Evolutionary conservation across 768 basidiomycete species (phyloP).

Genomic region (Tricholoma furcatifolium): DNA sequence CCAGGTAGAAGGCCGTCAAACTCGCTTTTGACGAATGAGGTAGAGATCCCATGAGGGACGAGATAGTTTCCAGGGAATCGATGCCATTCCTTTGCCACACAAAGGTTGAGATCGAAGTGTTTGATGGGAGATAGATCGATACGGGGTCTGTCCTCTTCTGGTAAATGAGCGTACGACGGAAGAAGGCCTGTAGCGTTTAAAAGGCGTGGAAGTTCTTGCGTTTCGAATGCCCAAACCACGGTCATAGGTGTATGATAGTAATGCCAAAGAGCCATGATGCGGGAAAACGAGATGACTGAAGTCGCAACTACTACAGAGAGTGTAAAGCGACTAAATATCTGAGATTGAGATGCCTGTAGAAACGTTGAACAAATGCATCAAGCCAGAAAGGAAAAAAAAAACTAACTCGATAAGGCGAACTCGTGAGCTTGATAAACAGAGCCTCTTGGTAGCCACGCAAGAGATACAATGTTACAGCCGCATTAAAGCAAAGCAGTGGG

Average conservation of each 20-base stretch:
- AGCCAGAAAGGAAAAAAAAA: neutral
- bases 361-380: neutral
- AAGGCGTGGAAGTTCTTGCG: constrained; percentile 75
- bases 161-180: constrained; percentile 37
- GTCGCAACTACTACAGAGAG: constrained; percentile 65
- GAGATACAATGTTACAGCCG: constrained; percentile 84
- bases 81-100: constrained; percentile 95
- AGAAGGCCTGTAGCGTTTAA: constrained; percentile 72
- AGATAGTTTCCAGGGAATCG: constrained; percentile 91
- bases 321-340: constrained; percentile 76
- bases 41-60: constrained; percentile 76
- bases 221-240: constrained; percentile 68
- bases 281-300: constrained; percentile 70
- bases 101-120: constrained; percentile 72
- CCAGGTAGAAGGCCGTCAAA: constrained; percentile 88
- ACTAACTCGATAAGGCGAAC: constrained; percentile 82
- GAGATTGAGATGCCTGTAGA: constrained; percentile 69
- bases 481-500: constrained; percentile 90
- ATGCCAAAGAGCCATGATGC: constrained; percentile 77
- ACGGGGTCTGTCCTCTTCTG: constrained; percentile 43
- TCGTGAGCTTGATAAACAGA: constrained; percentile 70
- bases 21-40: constrained; percentile 90
- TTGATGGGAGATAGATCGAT: constrained; percentile 70
- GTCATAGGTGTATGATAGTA: constrained; percentile 92
- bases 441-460: constrained; percentile 85